Percentiles rank a stretch among this genome's conserved stretches.
Evolutionary conservation across 2,329 filamentous ascomycete species (phyloP).

Genomic region (Sclerotinia nivalis): DNA sequence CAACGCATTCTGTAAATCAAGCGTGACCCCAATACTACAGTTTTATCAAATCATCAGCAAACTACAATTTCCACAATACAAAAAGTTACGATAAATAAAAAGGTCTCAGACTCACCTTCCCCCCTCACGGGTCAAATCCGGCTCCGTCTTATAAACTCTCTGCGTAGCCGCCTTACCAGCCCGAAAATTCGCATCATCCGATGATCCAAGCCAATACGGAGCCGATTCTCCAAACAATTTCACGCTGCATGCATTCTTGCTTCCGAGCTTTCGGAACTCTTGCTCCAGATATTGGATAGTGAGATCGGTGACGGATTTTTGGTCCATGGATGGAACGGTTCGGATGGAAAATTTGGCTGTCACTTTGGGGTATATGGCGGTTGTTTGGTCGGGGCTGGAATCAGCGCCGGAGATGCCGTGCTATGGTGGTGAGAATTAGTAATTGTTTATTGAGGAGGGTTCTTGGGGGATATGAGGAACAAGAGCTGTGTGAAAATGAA

Average conservation of each 20-base stretch:
- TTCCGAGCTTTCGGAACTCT: slow-evolving; percentile 1
- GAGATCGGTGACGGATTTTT: background rate
- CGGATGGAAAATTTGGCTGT: slow-evolving; percentile 19
- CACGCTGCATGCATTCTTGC: slow-evolving; percentile 6
- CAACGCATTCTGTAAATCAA: slow-evolving; percentile 11
- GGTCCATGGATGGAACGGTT: slow-evolving; percentile 1
- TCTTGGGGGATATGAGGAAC: no score
- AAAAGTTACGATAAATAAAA: background rate
- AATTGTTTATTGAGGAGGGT: background rate
- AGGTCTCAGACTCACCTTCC: slow-evolving; percentile 1
- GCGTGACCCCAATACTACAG: slow-evolving; percentile 9
- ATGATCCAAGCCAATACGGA: background rate
- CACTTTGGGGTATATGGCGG: slow-evolving; percentile 5
- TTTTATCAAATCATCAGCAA: background rate
- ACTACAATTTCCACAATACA: no score
- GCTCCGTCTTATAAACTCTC: slow-evolving; percentile 4
- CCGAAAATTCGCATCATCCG: slow-evolving; percentile 1
- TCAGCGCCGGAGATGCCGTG: slow-evolving; percentile 15
- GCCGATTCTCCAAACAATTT: background rate
- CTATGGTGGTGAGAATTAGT: background rate
- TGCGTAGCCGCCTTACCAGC: slow-evolving; percentile 11
- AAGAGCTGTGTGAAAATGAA: background rate
- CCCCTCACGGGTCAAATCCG: slow-evolving; percentile 20
- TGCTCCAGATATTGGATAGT: background rate
- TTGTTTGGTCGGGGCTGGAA: background rate